These are phyloP conservation scores for Abortiporus biennis DNA, from an alignment of 1,284 basidiomycete species.

Conservation along the genomic window DNA sequence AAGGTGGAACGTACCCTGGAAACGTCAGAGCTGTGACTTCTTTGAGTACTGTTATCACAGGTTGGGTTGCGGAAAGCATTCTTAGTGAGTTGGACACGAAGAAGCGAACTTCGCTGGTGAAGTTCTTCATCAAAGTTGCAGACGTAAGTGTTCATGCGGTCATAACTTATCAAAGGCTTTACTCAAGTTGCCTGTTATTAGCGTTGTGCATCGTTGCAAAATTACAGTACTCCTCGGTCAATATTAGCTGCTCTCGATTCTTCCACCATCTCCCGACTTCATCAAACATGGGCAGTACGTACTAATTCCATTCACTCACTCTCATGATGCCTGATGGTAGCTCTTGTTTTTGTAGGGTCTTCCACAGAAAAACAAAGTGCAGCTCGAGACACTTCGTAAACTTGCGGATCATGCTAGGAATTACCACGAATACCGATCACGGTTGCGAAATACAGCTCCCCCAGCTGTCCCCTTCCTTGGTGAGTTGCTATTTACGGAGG, in stretches of 20 bases:
- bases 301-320: not conserved
- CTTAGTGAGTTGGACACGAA: conserved; percentile 86
- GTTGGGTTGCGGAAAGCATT: conserved; percentile 95
- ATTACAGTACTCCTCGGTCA: conserved; percentile 90
- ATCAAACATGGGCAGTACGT: conserved; percentile 83
- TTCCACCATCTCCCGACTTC: conserved; percentile 86
- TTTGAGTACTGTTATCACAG: conserved; percentile 88
- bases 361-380: conserved; percentile 76
- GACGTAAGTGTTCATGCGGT: conserved; percentile 56
- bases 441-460: conserved; percentile 75
- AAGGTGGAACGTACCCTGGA: conserved; percentile 52
- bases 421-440: conserved; percentile 87
- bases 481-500: conserved; percentile 27
- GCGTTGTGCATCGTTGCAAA: conserved; percentile 82
- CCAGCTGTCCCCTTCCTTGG: conserved; percentile 92
- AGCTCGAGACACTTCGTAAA: conserved; percentile 77
- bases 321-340: conserved; percentile 27
- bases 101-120: conserved; percentile 79
- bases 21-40: conserved; percentile 83
- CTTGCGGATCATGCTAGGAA: conserved; percentile 89
- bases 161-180: conserved; percentile 13
- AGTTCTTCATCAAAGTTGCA: conserved; percentile 95
- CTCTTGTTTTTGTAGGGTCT: conserved; percentile 55
- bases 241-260: conserved; percentile 94
- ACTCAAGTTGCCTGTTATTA: conserved; percentile 26